Evolutionary conservation across 2,329 filamentous ascomycete genomes (phyloP), one percentile per base, ranked within the genome.

Genomic region (Beauveria australis): DNA sequence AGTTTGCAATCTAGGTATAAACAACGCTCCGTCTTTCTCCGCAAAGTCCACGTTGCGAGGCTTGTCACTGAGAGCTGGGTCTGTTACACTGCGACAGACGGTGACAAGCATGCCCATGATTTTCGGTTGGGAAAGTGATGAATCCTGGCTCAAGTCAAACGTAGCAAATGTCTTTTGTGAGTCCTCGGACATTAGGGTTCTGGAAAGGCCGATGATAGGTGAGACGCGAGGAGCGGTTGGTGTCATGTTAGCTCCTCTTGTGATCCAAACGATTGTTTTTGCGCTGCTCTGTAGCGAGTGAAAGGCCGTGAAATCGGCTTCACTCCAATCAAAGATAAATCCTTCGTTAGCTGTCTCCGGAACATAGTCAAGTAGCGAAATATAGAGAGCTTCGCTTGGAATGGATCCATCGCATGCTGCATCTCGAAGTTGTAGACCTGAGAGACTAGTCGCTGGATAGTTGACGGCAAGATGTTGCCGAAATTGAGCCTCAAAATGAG

Each of bases 131-230:
- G 53, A 60, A 1, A 73, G 59, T 0, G 49, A 54, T 2, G 71
- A 70, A 4, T 61, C 52, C 1, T 33, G 18, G 18, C 64, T 66
- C 5, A 81, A 43, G 55, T 81, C 79, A n/a, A 82, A 67, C 0
- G 75, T 77, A 12, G 76, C 68, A 18, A 81, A 70, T 0, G 63
- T 68, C 64, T 74, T 79, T 19, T 74, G 70, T 0, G 74, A 70
- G 62, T 81, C 75, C 52, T 83, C 81, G 0, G 80, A 82, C 52
- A 77, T 74, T 9, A 83, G 68, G 0, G 78, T 78, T 22, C 81
- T 73, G 1, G 77, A 73, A 18, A 83, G 67, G 1, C 76, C 79
- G n/a, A 78, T 66, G 22, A 81, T 72, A 0, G 75, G 71, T 2
- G 78, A 71, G 14, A 71, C 68, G 26, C 66, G 66, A 0, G 79